A percentile compares a stretch with the other conserved stretches of the same genome.
Evolutionary conservation across 306 rosid species (phyloP).

Genomic region (Quercus wislizeni): DNA sequence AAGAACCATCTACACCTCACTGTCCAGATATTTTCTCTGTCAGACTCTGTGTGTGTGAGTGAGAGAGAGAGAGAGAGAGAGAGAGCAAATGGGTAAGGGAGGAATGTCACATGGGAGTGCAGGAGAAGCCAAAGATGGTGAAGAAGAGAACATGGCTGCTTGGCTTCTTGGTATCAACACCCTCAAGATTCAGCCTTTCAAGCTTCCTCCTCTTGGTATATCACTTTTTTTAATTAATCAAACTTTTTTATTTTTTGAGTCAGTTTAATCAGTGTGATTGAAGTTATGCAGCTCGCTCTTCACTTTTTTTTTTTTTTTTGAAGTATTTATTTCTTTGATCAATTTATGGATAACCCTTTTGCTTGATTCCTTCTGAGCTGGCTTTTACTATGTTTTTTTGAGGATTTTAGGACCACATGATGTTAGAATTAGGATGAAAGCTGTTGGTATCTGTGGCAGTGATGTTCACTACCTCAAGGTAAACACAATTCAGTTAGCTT

Average conservation of each 20-base stretch:
- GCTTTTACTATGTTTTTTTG: background rate
- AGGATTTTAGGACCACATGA: conserved; percentile 63
- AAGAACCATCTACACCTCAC: background rate
- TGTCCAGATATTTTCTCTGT: background rate
- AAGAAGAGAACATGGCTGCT: conserved; percentile 79
- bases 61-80: background rate
- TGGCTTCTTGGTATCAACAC: conserved; percentile 75
- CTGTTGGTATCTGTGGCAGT: conserved; percentile 96
- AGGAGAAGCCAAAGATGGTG: conserved; percentile 41
- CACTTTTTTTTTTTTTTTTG: background rate
- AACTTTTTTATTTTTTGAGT: background rate
- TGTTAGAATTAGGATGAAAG: conserved; percentile 74
- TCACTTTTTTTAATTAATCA: background rate
- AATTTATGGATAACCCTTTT: conserved; percentile 5
- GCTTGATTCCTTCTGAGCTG: conserved; percentile 12
- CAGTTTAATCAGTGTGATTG: background rate
- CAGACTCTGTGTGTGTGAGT: background rate
- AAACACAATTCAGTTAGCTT: background rate
- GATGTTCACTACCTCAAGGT: conserved; percentile 94
- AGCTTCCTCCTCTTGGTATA: conserved; percentile 78
- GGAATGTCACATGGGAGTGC: conserved; percentile 55
- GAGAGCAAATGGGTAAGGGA: conserved; percentile 64
- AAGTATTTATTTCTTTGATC: background rate
- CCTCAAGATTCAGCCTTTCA: conserved; percentile 85
- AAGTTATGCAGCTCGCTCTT: no score